A percentile compares a stretch with the other conserved stretches of the same genome.
phyloP scores from a whole-genome alignment of 345 rosid species.

The Bruguiera sexangula region DNA sequence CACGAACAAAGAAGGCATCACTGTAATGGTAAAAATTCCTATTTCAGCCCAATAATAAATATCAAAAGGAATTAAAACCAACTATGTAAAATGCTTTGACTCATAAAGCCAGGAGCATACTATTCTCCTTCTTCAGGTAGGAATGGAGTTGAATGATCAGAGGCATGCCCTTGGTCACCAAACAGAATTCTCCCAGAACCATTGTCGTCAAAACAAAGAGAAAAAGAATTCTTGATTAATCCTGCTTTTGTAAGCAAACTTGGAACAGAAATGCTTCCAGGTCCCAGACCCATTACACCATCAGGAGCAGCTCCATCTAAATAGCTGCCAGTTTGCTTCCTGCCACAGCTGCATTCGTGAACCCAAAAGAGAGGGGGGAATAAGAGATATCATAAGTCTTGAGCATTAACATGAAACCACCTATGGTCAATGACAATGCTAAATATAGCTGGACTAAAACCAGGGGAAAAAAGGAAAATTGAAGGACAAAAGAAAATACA shows the following conservation, averaged over 20 bases:
- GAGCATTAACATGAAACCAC: background rate
- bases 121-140: slow-evolving; percentile 22
- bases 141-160: slow-evolving; percentile 27
- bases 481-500: background rate
- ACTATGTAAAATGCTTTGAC: background rate
- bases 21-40: slow-evolving; percentile 14
- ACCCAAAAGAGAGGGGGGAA: background rate
- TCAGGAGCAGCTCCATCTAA: slow-evolving; percentile 26
- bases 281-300: slow-evolving; percentile 22
- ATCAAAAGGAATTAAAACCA: background rate
- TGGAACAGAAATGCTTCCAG: slow-evolving; percentile 18
- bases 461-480: too few relatives aligned
- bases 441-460: background rate
- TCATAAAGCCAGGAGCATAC: slow-evolving; percentile 5
- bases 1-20: slow-evolving; percentile 21
- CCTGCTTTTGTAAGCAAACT: slow-evolving; percentile 16
- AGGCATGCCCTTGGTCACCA: slow-evolving; percentile 26
- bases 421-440: background rate
- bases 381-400: background rate
- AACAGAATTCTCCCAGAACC: slow-evolving; percentile 26
- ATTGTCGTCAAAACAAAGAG: slow-evolving; percentile 27
- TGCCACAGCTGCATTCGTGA: slow-evolving; percentile 11
- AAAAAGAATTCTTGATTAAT: slow-evolving; percentile 23
- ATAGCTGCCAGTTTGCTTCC: slow-evolving; percentile 23
- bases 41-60: slow-evolving; percentile 1